Base-by-base conservation (phyloP, 768 basidiomycete genomes). In the Cystobasidium onofrii region DNA sequence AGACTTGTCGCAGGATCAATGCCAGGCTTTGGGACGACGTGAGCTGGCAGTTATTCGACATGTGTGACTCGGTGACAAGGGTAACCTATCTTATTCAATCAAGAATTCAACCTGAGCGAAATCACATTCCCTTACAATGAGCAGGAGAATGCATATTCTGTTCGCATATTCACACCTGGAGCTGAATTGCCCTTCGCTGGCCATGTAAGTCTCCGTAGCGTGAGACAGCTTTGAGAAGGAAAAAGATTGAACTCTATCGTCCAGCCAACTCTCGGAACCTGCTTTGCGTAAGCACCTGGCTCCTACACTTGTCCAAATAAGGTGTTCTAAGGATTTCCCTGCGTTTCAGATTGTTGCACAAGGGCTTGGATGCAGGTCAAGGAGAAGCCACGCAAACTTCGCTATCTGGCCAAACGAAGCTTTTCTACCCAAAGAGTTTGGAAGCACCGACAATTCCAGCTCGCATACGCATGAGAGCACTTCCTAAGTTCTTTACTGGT, bases 51-150 rank as follows among this genome's bases (percentile, higher is more conserved):
- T 18, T 9, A 50, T 7, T 2, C 44, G 9, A 20, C 23, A 29
- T 31, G 10, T 18, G 54, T 46, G 57, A 60, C 57, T 60, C 57
- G 57, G 33, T 52, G 6, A 43, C 31, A 31, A 3, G 39, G 43
- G 54, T 15, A 9, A 17, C 65, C 25, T 43, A 6, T 13, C 18
- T 36, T n/a, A n/a, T n/a, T n/a, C n/a, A n/a, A 55, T 67, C 9
- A 7, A 67, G 65, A 67, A 54, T 67, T 67, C 65, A 67, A 67
- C 34, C 65, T 67, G 3, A 67, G 65, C 50, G 65, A 67, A 31
- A 67, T 67, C 10, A 67, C 65, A 2, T 67, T 67, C 44, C 65
- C 65, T 27, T 34, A 67, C 23, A 29, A 33, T 50, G 23, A 52
- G 4, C 25, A 67, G 20, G 29, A 7, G 27, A 31, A 31, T 33